These are phyloP conservation scores for Arthrobotrys iridis DNA, from an alignment of 2,329 filamentous ascomycete species.

Conservation along the genomic window DNA sequence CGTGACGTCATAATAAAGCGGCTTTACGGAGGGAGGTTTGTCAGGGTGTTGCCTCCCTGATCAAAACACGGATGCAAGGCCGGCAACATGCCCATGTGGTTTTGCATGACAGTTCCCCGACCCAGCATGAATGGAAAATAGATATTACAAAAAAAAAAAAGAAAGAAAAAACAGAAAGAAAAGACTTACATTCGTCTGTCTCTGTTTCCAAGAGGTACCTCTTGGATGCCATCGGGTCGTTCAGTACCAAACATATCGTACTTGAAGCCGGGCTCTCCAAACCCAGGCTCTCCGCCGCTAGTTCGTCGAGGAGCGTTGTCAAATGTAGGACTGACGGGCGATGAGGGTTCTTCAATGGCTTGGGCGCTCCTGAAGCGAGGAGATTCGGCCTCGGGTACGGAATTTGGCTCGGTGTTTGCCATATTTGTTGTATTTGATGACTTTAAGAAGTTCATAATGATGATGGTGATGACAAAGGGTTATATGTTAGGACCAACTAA, in stretches of 20 bases:
- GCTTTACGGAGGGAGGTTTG: neutral
- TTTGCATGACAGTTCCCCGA: neutral
- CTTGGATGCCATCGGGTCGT: slow-evolving; percentile 28
- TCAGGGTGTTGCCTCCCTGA: neutral
- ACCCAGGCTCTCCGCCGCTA: neutral
- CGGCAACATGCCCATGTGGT: too few relatives aligned
- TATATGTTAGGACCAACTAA: slow-evolving; percentile 8
- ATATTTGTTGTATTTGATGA: slow-evolving; percentile 22
- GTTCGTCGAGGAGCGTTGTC: slow-evolving; percentile 23
- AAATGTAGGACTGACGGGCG: slow-evolving; percentile 40
- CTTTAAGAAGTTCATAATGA: slow-evolving; percentile 35
- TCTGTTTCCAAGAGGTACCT: slow-evolving; percentile 9
- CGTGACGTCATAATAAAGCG: slow-evolving; percentile 48
- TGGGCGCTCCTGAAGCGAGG: slow-evolving; percentile 45
- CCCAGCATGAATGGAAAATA: neutral
- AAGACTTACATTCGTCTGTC: slow-evolving; percentile 48
- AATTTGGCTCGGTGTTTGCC: slow-evolving; percentile 32
- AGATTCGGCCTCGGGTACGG: slow-evolving; percentile 31
- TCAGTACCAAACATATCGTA: slow-evolving; percentile 48
- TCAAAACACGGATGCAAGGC: too few relatives aligned
- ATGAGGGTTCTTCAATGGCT: slow-evolving; percentile 30
- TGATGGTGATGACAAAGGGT: neutral
- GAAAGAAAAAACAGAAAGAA: neutral
- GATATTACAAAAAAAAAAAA: neutral
- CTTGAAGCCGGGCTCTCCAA: slow-evolving; percentile 30